phyloP scores from a whole-genome alignment of 1,284 basidiomycete species.

The Bondarzewia mesenterica region DNA sequence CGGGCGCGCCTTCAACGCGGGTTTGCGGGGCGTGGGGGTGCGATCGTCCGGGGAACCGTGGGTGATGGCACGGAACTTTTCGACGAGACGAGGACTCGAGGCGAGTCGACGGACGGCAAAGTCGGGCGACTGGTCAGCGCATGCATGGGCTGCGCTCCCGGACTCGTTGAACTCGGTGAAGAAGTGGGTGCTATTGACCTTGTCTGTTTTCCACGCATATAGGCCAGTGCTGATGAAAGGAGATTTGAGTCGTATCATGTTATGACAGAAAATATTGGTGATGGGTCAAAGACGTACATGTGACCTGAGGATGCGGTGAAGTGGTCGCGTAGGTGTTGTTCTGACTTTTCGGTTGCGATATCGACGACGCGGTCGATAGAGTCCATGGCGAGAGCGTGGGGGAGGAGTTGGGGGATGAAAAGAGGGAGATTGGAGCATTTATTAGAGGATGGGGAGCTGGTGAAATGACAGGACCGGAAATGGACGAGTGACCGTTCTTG shows the following conservation, averaged over 20 bases:
- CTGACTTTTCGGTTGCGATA: conserved; percentile 20
- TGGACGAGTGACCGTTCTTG: too few relatives aligned
- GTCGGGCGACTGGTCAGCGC: conserved; percentile 11
- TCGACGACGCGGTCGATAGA: conserved; percentile 15
- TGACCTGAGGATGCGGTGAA: conserved; percentile 25
- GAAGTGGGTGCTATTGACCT: conserved; percentile 12
- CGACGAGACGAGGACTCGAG: conserved; percentile 14
- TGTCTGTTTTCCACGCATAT: conserved; percentile 13
- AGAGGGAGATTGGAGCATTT: not conserved
- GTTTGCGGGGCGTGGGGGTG: not conserved
- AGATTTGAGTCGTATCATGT: not conserved
- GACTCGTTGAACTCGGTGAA: conserved; percentile 23
- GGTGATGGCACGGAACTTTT: conserved; percentile 12
- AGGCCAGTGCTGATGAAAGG: conserved; percentile 13
- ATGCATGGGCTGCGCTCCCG: conserved; percentile 19
- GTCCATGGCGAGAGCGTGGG: not conserved
- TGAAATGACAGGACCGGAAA: too few relatives aligned
- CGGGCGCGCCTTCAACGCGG: not conserved
- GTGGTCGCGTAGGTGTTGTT: conserved; percentile 19
- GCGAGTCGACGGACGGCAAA: conserved; percentile 18
- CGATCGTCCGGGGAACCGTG: not conserved
- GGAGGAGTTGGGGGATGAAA: not conserved
- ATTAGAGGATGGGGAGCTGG: not conserved
- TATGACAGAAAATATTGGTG: too few relatives aligned
- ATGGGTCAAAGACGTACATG: conserved; percentile 25